Percentiles rank a stretch among this genome's conserved stretches.
These are phyloP conservation scores for Sergeia podlipaevii DNA, from an alignment of 208 protist species.

Conservation along the genomic window DNA sequence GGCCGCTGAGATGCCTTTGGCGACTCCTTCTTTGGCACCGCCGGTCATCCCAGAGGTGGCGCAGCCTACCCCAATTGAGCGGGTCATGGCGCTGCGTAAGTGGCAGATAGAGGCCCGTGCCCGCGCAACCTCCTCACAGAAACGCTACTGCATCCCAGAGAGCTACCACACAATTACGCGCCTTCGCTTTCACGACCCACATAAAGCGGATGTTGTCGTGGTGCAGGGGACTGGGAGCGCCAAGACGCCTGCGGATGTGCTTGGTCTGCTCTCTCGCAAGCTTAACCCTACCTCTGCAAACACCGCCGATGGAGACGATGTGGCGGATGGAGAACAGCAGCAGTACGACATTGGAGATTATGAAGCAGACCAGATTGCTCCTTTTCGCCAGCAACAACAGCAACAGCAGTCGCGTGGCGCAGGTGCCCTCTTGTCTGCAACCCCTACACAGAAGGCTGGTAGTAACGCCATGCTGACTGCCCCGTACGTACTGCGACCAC, in stretches of 20 bases:
- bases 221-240: constrained; percentile 39
- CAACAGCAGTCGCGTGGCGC: no score
- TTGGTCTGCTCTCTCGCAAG: constrained; percentile 35
- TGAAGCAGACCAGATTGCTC: no score
- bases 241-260: constrained; percentile 55
- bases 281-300: background rate
- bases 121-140: constrained; percentile 34
- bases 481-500: constrained; percentile 57
- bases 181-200: constrained; percentile 54
- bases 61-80: constrained; percentile 29
- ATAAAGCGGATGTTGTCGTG: constrained; percentile 46
- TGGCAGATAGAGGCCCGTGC: constrained; percentile 50
- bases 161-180: constrained; percentile 77
- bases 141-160: constrained; percentile 31
- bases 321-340: background rate
- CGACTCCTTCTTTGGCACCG: background rate
- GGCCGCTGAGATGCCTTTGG: background rate
- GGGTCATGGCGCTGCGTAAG: constrained; percentile 44
- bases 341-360: background rate
- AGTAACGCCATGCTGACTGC: constrained; percentile 19
- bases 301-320: background rate
- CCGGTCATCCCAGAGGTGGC: background rate
- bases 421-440: no score
- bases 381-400: no score
- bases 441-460: constrained; percentile 1